Evolutionary conservation across 106 monocot species (phyloP).

Genomic region (Dendrobium chrysotoxum): DNA sequence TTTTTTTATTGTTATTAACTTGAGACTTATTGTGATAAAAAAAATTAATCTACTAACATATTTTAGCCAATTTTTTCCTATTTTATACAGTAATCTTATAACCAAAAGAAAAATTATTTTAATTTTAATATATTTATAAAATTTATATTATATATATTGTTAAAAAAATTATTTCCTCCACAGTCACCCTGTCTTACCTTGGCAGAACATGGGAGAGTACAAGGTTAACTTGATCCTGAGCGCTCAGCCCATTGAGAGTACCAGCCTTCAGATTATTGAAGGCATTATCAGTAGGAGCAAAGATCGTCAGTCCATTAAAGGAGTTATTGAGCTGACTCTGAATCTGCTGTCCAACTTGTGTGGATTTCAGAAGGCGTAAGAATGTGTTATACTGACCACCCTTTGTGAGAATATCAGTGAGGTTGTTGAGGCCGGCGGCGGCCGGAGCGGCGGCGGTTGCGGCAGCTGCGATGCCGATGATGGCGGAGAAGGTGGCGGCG

Average conservation of each 20-base stretch:
- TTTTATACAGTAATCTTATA: too few species aligned
- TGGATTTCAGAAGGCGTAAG: conserved; percentile 43
- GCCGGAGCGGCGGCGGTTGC: conserved; percentile 7
- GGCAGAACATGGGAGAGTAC: conserved; percentile 74
- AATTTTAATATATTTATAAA: too few species aligned
- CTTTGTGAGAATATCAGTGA: conserved; percentile 55
- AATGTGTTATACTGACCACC: conserved; percentile 47
- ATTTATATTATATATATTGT: too few species aligned
- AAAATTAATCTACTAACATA: too few species aligned
- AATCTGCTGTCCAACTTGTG: conserved; percentile 42
- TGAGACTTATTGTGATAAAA: too few species aligned
- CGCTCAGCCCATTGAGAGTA: conserved; percentile 55
- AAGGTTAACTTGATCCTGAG: conserved; percentile 45
- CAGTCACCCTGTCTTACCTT: neutral
- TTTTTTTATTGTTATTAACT: too few species aligned
- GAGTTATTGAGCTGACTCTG: conserved; percentile 64
- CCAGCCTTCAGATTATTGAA: conserved; percentile 63
- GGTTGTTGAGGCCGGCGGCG: conserved; percentile 11
- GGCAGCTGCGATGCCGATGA: conserved; percentile 3
- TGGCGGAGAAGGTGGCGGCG: neutral
- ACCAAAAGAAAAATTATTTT: too few species aligned
- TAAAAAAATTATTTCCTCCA: too few species aligned
- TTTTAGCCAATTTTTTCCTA: too few species aligned
- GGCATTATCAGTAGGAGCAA: conserved; percentile 84
- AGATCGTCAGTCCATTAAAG: conserved; percentile 61